Evolutionary conservation across 805 yeast species (phyloP).

Genomic region (Dipodascopsis uninucleata): DNA sequence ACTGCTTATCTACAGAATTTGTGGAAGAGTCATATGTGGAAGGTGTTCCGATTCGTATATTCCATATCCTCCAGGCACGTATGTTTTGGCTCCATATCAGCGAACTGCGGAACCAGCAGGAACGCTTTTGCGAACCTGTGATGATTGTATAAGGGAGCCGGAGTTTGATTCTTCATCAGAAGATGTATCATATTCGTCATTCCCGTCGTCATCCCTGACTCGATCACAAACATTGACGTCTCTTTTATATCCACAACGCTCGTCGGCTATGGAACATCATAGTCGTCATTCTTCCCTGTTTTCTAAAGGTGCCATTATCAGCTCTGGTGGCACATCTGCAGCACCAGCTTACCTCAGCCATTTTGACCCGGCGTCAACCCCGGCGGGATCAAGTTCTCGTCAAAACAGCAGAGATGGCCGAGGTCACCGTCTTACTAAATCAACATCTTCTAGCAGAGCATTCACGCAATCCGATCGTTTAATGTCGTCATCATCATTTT

Average conservation of each 20-base stretch:
- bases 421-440: not conserved
- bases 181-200: constrained; percentile 31
- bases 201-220: constrained; percentile 7
- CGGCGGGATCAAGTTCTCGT: constrained; percentile 6
- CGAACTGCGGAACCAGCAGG: constrained; percentile 48
- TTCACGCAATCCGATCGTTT: not conserved
- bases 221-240: constrained; percentile 9
- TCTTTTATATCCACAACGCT: constrained; percentile 1
- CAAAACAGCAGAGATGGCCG: not conserved
- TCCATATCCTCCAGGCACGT: constrained; percentile 56
- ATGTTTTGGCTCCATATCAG: constrained; percentile 52
- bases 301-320: constrained; percentile 18
- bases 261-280: constrained; percentile 8
- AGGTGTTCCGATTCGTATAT: constrained; percentile 55
- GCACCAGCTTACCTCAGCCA: constrained; percentile 18
- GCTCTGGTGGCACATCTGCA: constrained; percentile 25
- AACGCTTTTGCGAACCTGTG: constrained; percentile 70
- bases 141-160: constrained; percentile 63
- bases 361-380: constrained; percentile 3
- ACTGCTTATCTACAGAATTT: constrained; percentile 40
- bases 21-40: constrained; percentile 78
- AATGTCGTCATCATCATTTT: not conserved
- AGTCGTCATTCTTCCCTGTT: constrained; percentile 10
- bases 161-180: constrained; percentile 47
- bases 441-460: not conserved